Evolutionary conservation across 2,329 filamentous ascomycete species (phyloP).

Genomic region (Camillea tinctor): DNA sequence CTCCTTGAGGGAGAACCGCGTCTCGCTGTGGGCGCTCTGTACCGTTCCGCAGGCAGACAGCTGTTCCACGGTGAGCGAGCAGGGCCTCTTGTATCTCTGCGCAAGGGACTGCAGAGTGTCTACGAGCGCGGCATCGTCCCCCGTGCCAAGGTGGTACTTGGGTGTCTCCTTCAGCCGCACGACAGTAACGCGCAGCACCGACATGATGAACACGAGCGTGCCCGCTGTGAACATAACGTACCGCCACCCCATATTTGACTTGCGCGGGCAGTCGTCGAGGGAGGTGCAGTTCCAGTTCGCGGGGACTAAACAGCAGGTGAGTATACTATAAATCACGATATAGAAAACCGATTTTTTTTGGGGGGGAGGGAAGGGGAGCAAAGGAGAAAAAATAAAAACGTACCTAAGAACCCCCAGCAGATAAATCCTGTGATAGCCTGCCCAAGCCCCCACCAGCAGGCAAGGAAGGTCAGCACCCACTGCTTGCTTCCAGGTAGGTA

Average conservation of each 20-base stretch:
- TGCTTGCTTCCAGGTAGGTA: slow-evolving; percentile 53
- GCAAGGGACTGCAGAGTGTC: slow-evolving; percentile 39
- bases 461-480: slow-evolving; percentile 64
- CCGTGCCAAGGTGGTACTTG: slow-evolving; percentile 55
- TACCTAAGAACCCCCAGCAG: slow-evolving; percentile 49
- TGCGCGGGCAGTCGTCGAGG: slow-evolving; percentile 38
- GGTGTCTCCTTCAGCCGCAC: slow-evolving; percentile 58
- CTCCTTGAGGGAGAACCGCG: slow-evolving; percentile 33
- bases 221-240: slow-evolving; percentile 49
- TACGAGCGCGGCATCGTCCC: slow-evolving; percentile 51
- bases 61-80: slow-evolving; percentile 43
- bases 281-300: slow-evolving; percentile 42
- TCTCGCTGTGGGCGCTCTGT: slow-evolving; percentile 36
- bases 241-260: slow-evolving; percentile 50
- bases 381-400: slow-evolving; percentile 16
- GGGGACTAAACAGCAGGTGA: too few species aligned
- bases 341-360: slow-evolving; percentile 5
- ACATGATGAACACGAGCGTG: slow-evolving; percentile 47
- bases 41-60: slow-evolving; percentile 47
- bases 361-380: background rate
- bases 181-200: slow-evolving; percentile 52
- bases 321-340: too few species aligned
- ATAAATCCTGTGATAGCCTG: slow-evolving; percentile 48
- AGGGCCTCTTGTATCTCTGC: slow-evolving; percentile 38
- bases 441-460: slow-evolving; percentile 52